phyloP scores from a whole-genome alignment of 2,329 filamentous ascomycete species.

The Phoma sp. region DNA sequence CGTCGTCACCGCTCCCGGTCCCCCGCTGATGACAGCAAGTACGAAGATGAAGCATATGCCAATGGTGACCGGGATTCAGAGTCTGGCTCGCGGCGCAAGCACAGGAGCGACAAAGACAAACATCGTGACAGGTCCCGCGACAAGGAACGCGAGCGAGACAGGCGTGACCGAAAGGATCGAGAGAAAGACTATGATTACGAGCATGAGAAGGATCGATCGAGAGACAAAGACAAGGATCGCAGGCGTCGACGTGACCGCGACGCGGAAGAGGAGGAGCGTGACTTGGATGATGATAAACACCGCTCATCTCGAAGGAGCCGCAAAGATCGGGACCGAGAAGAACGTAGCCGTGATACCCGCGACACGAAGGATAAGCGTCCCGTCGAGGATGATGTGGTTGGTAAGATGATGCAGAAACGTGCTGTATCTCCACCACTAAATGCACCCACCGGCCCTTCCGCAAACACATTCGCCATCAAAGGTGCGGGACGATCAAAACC shows the following conservation, averaged over 20 bases:
- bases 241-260: slow-evolving; percentile 61
- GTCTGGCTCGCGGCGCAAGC: slow-evolving; percentile 45
- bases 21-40: slow-evolving; percentile 37
- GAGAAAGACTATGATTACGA: slow-evolving; percentile 55
- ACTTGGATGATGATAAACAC: slow-evolving; percentile 50
- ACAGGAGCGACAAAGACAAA: slow-evolving; percentile 47
- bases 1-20: slow-evolving; percentile 55
- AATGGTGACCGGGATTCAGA: slow-evolving; percentile 39
- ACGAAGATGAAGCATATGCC: slow-evolving; percentile 40
- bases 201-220: slow-evolving; percentile 51
- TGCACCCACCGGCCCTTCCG: slow-evolving; percentile 47
- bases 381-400: slow-evolving; percentile 29
- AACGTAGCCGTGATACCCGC: slow-evolving; percentile 26
- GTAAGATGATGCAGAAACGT: slow-evolving; percentile 38
- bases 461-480: slow-evolving; percentile 58
- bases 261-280: slow-evolving; percentile 43
- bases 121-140: slow-evolving; percentile 40
- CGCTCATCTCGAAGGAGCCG: slow-evolving; percentile 53
- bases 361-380: slow-evolving; percentile 7
- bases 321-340: slow-evolving; percentile 53
- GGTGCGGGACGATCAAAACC: slow-evolving; percentile 29
- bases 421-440: slow-evolving; percentile 43
- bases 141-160: slow-evolving; percentile 43
- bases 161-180: slow-evolving; percentile 58
- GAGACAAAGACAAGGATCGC: slow-evolving; percentile 51